Base-by-base conservation (phyloP, 176 grass and related monocot genomes). In the Hordeum marinum region DNA sequence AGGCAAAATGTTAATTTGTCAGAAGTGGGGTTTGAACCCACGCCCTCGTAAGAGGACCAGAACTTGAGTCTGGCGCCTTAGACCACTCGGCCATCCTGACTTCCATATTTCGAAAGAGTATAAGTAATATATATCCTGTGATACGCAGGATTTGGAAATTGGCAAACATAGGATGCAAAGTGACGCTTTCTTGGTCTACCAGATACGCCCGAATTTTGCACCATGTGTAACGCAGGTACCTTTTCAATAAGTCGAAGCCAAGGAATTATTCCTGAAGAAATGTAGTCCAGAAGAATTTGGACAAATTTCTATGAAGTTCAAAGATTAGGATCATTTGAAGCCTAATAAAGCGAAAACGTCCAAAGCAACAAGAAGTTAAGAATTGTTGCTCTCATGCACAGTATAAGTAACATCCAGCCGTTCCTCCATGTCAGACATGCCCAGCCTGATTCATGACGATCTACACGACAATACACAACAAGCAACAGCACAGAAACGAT, bases 31-130 rank as follows among this genome's bases (percentile, higher is more conserved):
- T 92, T 89, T 92, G 87, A 92, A 89, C 90, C 84, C 29, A 92
- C 87, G 87, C 90, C 72, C 90, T 92, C 87, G 71, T 21, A 42
- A 60, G 85, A 95, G 84, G 79, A 92, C 90, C 92, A 94, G 85
- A 94, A 94, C 89, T 98, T 98, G 95, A 98, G 91, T 98, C 92
- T 95, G 95, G 92, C 92, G 95, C 91, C 29, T 29, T 29, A 98
- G 95, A 98, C 92, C 95, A 93, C 92, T 97, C 94, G 88, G 94
- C 94, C 94, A 92, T 94, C 92, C 95, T 97, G 95, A 92, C 94
- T 3, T 7, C 2, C 63, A 11, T 43, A 1, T 0, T 6, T 9
- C 4, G 2, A 5, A 3, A 11, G 0, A 43, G 42, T 20, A 8
- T 8, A 65, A 21, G 10, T 2, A 3, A 0, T 20, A 4, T 68